phyloP scores from a whole-genome alignment of 164 flowering plant genomes.

The Akebia trifoliata region DNA sequence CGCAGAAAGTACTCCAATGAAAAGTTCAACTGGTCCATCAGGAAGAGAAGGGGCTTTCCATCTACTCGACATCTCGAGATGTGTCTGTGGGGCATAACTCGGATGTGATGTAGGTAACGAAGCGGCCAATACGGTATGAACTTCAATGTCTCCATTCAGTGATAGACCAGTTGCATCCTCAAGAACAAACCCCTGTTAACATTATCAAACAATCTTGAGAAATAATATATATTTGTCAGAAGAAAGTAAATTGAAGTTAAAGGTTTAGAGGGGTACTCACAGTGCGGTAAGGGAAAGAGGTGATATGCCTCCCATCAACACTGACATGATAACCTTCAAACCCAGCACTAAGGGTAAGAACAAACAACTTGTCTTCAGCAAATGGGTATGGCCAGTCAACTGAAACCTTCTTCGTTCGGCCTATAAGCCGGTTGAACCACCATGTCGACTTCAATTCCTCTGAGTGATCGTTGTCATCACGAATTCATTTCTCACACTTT shows the following conservation, averaged over 20 bases:
- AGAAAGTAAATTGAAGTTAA: too few relatives aligned
- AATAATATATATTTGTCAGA: too few relatives aligned
- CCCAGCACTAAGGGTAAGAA: too few relatives aligned
- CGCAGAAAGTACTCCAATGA: slow-evolving; percentile 29
- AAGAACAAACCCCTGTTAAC: slow-evolving; percentile 10
- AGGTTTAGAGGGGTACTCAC: too few relatives aligned
- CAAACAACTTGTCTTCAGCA: too few relatives aligned
- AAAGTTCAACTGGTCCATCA: slow-evolving; percentile 29
- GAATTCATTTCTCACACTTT: too few relatives aligned
- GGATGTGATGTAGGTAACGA: slow-evolving; percentile 64
- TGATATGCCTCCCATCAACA: too few relatives aligned
- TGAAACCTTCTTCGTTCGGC: slow-evolving; percentile 46
- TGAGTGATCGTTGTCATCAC: slow-evolving; percentile 39
- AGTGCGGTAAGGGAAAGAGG: too few relatives aligned
- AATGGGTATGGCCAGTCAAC: too few relatives aligned
- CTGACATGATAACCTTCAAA: too few relatives aligned
- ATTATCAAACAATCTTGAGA: slow-evolving; percentile 1
- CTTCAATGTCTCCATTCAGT: slow-evolving; percentile 48
- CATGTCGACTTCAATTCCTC: slow-evolving; percentile 54
- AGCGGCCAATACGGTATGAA: slow-evolving; percentile 60
- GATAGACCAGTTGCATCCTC: slow-evolving; percentile 14
- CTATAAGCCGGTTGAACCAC: slow-evolving; percentile 59
- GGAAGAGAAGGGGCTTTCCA: slow-evolving; percentile 32
- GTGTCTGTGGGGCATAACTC: slow-evolving; percentile 36
- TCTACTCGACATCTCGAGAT: slow-evolving; percentile 27